Conservation (phyloP, 2,329 filamentous ascomycete species). For the Ophiostoma quercus region DNA sequence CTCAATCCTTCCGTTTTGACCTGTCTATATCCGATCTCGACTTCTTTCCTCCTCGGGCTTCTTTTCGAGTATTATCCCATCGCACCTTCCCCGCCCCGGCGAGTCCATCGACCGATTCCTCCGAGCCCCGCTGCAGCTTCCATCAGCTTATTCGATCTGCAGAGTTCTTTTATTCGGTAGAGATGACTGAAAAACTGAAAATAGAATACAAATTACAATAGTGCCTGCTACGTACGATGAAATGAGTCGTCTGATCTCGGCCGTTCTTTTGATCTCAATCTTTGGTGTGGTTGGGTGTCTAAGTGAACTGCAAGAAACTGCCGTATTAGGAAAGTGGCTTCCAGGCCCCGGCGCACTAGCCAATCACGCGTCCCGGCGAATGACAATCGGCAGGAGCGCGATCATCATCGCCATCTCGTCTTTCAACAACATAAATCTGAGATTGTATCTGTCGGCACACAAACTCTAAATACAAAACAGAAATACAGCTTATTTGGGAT, state of each 20-base stretch:
- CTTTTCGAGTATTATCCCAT: not conserved
- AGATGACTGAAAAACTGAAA: not conserved
- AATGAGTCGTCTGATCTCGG: not conserved
- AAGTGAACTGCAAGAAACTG: slow-evolving; percentile 8
- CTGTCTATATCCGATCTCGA: not conserved
- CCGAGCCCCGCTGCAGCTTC: not conserved
- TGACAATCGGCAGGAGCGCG: slow-evolving; percentile 1
- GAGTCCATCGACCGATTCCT: not conserved
- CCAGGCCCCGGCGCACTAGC: not conserved
- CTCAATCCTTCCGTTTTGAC: not conserved
- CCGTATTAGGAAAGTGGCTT: slow-evolving; percentile 25
- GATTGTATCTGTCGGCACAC: not conserved
- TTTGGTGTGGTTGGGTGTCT: not conserved
- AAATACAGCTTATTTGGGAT: not conserved
- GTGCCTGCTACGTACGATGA: not conserved
- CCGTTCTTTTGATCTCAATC: not conserved
- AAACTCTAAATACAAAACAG: not conserved
- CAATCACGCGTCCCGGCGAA: slow-evolving; percentile 15
- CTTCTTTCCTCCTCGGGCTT: not conserved
- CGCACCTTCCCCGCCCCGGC: not conserved
- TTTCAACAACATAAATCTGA: not conserved
- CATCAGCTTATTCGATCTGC: not conserved
- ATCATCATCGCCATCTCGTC: not conserved
- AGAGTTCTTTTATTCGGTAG: not conserved
- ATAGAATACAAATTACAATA: no score